Conservation (phyloP, 306 rosid species). For the Abrus precatorius region DNA sequence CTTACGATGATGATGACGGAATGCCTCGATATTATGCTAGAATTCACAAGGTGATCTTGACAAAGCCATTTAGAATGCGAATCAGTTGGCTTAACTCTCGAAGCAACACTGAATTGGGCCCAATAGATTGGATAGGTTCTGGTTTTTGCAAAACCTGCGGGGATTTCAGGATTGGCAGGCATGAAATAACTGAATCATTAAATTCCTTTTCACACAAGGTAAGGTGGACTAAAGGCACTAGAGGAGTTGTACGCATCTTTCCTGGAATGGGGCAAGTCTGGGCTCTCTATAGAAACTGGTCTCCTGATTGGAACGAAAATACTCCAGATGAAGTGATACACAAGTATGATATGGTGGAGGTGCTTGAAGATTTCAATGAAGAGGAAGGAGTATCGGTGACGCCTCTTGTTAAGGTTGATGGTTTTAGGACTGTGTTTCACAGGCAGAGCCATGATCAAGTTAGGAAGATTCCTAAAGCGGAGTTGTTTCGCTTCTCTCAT, state of each 20-base stretch:
- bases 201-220: conserved; percentile 84
- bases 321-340: conserved; percentile 71
- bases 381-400: conserved; percentile 65
- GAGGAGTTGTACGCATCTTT: conserved; percentile 70
- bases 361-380: conserved; percentile 64
- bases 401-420: conserved; percentile 67
- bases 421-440: conserved; percentile 74
- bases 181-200: conserved; percentile 58
- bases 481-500: conserved; percentile 82
- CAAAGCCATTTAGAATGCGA: conserved; percentile 73
- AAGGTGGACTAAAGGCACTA: conserved; percentile 69
- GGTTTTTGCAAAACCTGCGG: conserved; percentile 90
- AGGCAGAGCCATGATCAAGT: conserved; percentile 55
- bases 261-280: conserved; percentile 79
- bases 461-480: conserved; percentile 68
- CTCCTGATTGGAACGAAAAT: conserved; percentile 66
- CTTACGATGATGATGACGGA: conserved; percentile 83
- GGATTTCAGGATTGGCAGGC: conserved; percentile 75
- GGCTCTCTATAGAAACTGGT: conserved; percentile 88
- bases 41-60: conserved; percentile 75
- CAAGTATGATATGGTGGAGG: conserved; percentile 90
- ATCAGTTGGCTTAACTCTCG: conserved; percentile 91
- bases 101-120: conserved; percentile 79
- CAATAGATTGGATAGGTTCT: conserved; percentile 78
- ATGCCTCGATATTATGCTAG: conserved; percentile 93